A percentile compares a stretch with the other conserved stretches of the same genome.
phyloP scores from a whole-genome alignment of 176 grass and related monocot genomes.

The Zoysia pacifica region DNA sequence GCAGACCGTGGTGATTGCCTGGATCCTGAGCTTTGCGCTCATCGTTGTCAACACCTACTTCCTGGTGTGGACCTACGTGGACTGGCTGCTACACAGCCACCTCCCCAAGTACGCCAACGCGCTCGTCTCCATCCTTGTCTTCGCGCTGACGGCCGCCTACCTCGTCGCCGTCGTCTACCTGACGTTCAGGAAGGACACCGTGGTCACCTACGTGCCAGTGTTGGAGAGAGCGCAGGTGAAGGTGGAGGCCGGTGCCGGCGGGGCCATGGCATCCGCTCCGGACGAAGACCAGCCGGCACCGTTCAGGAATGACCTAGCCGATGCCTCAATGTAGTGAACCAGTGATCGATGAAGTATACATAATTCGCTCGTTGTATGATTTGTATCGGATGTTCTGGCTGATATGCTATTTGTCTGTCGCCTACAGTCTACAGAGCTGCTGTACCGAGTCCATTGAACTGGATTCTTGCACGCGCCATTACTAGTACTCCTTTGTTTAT shows the following conservation, averaged over 20 bases:
- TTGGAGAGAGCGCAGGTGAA: conserved; percentile 34
- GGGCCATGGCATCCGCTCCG: neutral
- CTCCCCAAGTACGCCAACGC: conserved; percentile 48
- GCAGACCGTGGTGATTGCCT: conserved; percentile 52
- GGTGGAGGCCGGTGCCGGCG: conserved; percentile 26
- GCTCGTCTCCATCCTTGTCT: conserved; percentile 33
- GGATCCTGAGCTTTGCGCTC: conserved; percentile 45
- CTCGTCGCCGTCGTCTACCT: conserved; percentile 52
- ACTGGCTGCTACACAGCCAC: conserved; percentile 50
- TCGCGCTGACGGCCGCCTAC: conserved; percentile 50
- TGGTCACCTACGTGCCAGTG: conserved; percentile 38
- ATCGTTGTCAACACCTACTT: conserved; percentile 69
- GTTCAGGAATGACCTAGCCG: conserved; percentile 48
- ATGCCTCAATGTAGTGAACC: conserved; percentile 17
- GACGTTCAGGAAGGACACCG: conserved; percentile 58
- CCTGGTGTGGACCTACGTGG: conserved; percentile 52
- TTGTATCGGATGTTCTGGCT: neutral
- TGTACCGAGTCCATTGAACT: no score
- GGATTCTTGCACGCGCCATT: no score
- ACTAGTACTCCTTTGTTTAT: no score
- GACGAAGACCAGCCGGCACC: conserved; percentile 38
- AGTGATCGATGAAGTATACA: conserved; percentile 6
- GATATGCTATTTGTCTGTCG: neutral
- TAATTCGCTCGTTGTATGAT: neutral
- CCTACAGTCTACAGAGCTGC: no score